Percentiles rank a stretch among this genome's conserved stretches.
Conservation (phyloP, 306 rosid genomes). For the Trifolium repens region DNA sequence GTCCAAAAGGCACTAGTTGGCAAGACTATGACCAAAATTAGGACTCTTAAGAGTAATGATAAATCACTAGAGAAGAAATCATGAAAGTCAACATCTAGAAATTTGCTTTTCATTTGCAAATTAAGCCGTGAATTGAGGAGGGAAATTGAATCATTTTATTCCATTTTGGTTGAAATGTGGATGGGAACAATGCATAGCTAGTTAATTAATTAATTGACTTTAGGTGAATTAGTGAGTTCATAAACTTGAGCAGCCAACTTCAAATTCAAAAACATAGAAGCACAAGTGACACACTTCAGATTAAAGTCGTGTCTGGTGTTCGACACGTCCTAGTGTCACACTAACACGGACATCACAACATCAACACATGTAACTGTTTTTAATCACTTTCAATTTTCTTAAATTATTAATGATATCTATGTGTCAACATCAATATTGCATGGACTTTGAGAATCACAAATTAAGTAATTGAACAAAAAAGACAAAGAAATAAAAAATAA, state of each 20-base stretch:
- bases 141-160: neutral
- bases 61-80: neutral
- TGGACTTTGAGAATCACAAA: neutral
- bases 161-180: constrained; percentile 4
- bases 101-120: constrained; percentile 14
- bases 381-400: neutral
- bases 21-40: constrained; percentile 18
- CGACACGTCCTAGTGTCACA: neutral
- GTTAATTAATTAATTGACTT: neutral
- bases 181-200: neutral
- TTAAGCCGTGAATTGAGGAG: constrained; percentile 12
- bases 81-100: neutral
- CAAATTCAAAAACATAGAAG: neutral
- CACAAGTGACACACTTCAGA: neutral
- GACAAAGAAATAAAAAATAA: too few relatives aligned
- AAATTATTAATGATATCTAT: neutral
- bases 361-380: neutral
- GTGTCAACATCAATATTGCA: neutral
- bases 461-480: neutral
- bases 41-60: neutral
- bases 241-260: neutral
- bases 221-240: constrained; percentile 6
- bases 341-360: neutral
- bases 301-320: neutral
- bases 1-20: neutral